phyloP scores from a whole-genome alignment of 75 land plant species.

The Pinus tabuliformis region DNA sequence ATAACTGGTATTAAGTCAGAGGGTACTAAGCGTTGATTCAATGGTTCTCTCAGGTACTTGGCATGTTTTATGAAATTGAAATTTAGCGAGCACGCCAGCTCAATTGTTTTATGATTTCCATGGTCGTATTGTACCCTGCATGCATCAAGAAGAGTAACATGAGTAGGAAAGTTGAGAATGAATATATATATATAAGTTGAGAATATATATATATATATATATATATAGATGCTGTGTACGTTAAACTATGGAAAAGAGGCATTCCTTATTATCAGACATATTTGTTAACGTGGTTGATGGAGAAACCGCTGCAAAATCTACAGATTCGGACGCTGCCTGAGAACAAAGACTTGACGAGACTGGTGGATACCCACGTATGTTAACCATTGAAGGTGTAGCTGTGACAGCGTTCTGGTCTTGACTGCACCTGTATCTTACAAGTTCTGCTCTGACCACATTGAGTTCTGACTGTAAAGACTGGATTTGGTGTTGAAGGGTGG shows the following conservation, averaged over 20 bases:
- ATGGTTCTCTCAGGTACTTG: too few relatives aligned
- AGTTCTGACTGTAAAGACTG: conserved; percentile 24
- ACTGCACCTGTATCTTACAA: conserved; percentile 16
- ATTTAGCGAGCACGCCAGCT: too few relatives aligned
- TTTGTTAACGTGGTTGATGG: neutral
- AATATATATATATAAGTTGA: too few relatives aligned
- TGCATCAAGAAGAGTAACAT: neutral
- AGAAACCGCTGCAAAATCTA: neutral
- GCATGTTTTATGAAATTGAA: too few relatives aligned
- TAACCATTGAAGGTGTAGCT: conserved; percentile 1
- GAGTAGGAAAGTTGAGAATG: neutral
- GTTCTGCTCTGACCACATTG: conserved; percentile 12
- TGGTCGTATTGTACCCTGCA: conserved; percentile 7
- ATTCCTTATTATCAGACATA: conserved; percentile 8
- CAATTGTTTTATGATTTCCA: neutral
- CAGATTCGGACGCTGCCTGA: neutral
- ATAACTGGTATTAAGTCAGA: too few relatives aligned
- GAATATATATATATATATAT: too few relatives aligned
- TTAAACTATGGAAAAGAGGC: neutral
- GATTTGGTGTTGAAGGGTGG: conserved; percentile 23
- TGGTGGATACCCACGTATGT: neutral
- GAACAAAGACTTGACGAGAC: conserved; percentile 6
- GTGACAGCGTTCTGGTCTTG: neutral
- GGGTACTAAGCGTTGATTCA: too few relatives aligned
- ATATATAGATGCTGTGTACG: neutral